Evolutionary conservation across 495 filamentous ascomycete species (phyloP).

Genomic region (Daldinia childiae): DNA sequence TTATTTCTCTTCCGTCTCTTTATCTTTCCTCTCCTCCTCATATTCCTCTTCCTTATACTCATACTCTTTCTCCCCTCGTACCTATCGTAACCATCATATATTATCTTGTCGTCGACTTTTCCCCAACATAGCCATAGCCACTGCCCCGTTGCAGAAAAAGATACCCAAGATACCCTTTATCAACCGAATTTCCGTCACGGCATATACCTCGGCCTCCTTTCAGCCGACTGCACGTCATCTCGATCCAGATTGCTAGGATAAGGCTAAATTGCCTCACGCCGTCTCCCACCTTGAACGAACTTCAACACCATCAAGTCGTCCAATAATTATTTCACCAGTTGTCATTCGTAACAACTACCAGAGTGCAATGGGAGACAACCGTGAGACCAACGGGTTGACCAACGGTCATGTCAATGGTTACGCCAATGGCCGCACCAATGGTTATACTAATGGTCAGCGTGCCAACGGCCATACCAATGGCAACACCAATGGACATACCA

Average conservation of each 20-base stretch:
- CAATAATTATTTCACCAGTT: conserved; percentile 2
- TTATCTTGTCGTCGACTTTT: conserved; percentile 9
- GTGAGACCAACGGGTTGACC: conserved; percentile 25
- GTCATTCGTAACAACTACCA: conserved; percentile 18
- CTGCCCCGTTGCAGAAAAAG: conserved; percentile 18
- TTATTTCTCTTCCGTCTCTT: neutral
- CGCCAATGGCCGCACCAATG: conserved; percentile 7
- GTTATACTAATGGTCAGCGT: conserved; percentile 24
- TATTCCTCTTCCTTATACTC: conserved; percentile 23
- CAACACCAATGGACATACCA: conserved; percentile 27
- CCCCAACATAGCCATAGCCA: conserved; percentile 10
- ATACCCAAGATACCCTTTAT: conserved; percentile 30
- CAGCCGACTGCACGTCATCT: conserved; percentile 32
- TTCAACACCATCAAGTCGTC: conserved; percentile 8
- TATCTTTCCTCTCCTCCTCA: conserved; percentile 7
- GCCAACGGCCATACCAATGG: conserved; percentile 14
- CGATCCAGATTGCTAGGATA: conserved; percentile 42
- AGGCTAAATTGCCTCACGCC: conserved; percentile 39
- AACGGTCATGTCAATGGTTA: conserved; percentile 4
- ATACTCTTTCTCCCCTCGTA: conserved; percentile 28
- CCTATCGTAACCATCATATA: conserved; percentile 20
- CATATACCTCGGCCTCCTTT: conserved; percentile 30
- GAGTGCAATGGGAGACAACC: conserved; percentile 30
- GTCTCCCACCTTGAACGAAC: conserved; percentile 23
- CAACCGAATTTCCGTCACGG: conserved; percentile 8